Percentiles rank a stretch among this genome's conserved stretches.
These are phyloP conservation scores for Wallemia hederae DNA, from an alignment of 1,284 basidiomycete species.

Conservation along the genomic window DNA sequence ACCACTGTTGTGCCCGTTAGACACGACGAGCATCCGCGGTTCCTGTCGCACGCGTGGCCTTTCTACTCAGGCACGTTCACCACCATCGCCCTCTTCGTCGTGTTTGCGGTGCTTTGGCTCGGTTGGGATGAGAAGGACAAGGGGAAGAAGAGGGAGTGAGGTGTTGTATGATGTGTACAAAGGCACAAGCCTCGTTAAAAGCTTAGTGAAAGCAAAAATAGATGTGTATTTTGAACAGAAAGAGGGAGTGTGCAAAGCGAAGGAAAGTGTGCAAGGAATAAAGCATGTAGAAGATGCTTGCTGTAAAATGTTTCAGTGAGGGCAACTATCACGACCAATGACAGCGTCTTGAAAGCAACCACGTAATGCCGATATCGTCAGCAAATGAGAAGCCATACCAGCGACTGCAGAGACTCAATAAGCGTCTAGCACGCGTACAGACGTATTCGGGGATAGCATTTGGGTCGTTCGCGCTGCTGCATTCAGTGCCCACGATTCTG, in stretches of 20 bases:
- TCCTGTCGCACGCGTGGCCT: slow-evolving; percentile 76
- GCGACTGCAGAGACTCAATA: too few relatives aligned
- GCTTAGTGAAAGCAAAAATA: too few relatives aligned
- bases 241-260: too few relatives aligned
- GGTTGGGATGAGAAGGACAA: slow-evolving; percentile 26
- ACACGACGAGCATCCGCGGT: slow-evolving; percentile 81
- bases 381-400: too few relatives aligned
- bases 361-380: neutral
- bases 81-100: slow-evolving; percentile 48
- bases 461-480: neutral
- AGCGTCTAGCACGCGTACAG: too few relatives aligned
- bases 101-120: slow-evolving; percentile 63
- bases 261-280: too few relatives aligned
- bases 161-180: neutral
- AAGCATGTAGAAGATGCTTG: too few relatives aligned
- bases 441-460: neutral
- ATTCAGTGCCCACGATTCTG: neutral
- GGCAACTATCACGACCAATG: too few relatives aligned
- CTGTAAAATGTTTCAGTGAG: too few relatives aligned
- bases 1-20: slow-evolving; percentile 72
- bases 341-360: too few relatives aligned
- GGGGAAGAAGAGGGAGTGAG: slow-evolving; percentile 15
- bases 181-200: too few relatives aligned
- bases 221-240: too few relatives aligned
- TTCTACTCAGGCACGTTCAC: slow-evolving; percentile 73